A percentile compares a stretch with the other conserved stretches of the same genome.
These are phyloP conservation scores for Amauroascus niger DNA, from an alignment of 2,329 filamentous ascomycete genomes.

Conservation along the genomic window DNA sequence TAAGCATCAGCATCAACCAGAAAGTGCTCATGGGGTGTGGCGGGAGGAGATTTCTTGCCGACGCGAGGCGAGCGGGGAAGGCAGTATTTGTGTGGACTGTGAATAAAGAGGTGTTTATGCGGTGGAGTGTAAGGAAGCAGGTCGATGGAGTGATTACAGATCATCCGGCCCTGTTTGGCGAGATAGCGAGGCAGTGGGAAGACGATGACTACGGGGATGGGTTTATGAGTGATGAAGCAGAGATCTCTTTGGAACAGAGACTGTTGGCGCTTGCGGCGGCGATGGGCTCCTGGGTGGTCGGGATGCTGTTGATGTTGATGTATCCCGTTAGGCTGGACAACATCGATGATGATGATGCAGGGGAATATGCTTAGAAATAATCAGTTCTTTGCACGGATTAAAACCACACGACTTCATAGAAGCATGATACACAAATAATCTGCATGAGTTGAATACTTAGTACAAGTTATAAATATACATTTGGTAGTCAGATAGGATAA, in stretches of 20 bases:
- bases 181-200: slow-evolving; percentile 7
- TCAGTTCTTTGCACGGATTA: neutral
- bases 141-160: slow-evolving; percentile 83
- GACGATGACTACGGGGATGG: slow-evolving; percentile 8
- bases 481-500: neutral
- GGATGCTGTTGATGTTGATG: slow-evolving; percentile 3
- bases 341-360: neutral
- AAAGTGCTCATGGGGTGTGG: slow-evolving; percentile 57
- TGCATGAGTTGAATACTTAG: neutral
- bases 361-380: neutral
- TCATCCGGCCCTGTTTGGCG: slow-evolving; percentile 46
- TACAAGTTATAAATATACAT: neutral
- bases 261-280: slow-evolving; percentile 1
- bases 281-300: neutral
- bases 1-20: slow-evolving; percentile 71
- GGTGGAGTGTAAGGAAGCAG: slow-evolving; percentile 58
- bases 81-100: slow-evolving; percentile 77
- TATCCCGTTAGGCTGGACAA: neutral
- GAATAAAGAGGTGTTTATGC: slow-evolving; percentile 69
- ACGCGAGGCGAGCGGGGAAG: slow-evolving; percentile 47
- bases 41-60: slow-evolving; percentile 56
- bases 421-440: neutral
- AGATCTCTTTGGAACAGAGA: slow-evolving; percentile 3
- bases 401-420: no score
- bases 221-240: neutral